Conservation (phyloP, 1,284 basidiomycete genomes). For the Wolfiporia cocos region DNA sequence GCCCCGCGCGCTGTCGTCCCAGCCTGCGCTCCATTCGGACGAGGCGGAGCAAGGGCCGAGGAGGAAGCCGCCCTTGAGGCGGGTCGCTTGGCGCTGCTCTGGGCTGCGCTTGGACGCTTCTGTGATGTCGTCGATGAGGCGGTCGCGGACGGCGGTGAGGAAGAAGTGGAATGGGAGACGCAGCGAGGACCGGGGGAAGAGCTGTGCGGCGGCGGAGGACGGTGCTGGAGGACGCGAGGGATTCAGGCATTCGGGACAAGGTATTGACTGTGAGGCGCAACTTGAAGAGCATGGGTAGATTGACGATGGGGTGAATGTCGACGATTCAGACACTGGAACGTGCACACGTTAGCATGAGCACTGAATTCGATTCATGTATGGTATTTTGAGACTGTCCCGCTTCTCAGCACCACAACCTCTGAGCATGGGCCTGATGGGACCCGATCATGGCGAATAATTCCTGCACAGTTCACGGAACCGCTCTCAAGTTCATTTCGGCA, state of each 20-base stretch:
- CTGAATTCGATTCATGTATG: too few species aligned
- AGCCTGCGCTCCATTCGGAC: constrained; percentile 56
- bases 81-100: constrained; percentile 27
- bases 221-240: constrained; percentile 9
- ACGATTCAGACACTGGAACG: constrained; percentile 18
- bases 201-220: constrained; percentile 17
- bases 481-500: too few species aligned
- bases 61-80: constrained; percentile 55
- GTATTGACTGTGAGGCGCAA: constrained; percentile 34
- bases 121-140: constrained; percentile 53
- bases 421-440: too few species aligned
- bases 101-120: constrained; percentile 22
- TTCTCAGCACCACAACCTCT: too few species aligned
- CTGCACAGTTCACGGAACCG: too few species aligned
- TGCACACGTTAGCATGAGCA: constrained; percentile 11
- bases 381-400: too few species aligned
- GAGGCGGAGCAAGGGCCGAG: constrained; percentile 37
- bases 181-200: constrained; percentile 40
- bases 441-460: too few species aligned
- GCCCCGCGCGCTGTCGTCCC: constrained; percentile 47
- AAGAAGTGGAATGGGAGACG: constrained; percentile 39
- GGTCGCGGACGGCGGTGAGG: constrained; percentile 38
- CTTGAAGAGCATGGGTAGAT: constrained; percentile 46
- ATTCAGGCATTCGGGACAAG: constrained; percentile 37
- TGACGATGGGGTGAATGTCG: constrained; percentile 38